Evolutionary conservation across 345 rosid species (phyloP), one percentile per base, ranked within the genome.

Genomic region (Salix exigua): DNA sequence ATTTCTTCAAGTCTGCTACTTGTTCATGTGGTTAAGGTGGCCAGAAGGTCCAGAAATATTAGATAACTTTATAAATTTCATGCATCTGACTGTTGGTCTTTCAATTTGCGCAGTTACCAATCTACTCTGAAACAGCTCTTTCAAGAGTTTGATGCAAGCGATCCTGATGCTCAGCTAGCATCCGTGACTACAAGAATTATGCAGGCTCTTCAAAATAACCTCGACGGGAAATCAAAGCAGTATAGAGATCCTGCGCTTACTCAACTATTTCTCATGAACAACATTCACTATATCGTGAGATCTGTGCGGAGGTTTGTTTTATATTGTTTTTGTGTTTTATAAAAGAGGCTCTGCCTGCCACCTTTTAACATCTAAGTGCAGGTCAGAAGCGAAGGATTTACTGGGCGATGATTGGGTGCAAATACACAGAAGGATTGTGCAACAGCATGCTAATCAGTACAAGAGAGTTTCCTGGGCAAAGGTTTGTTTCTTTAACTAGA

Each of bases 351-450:
- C 63, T 6, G 25, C 62, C 31, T 64, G 50, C 53, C 6, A 50
- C 63, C 63, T 79, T 62, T 63, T 63, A 33, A 61, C 48, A 26
- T 26, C 37, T 70, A 46, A 18, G 23, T 46, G 77, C 90, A 93
- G 99, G 89, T 96, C 99, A 26, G 98, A 96, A 80, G 98, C 97
- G 33, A 96, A 92, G 86, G 99, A 96, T 74, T 81, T 91, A 66
- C 77, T 96, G 74, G 97, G 99, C 75, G 99, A 96, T 86, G 99
- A 94, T 77, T 96, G 99, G 99, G 95, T 96, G 76, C 99, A 96
- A 85, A 96, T 92, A 77, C 98, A 96, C 78, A 60, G 99, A 82
- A 85, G 99, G 75, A 92, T 91, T 31, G 99, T 96, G 46, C 98
- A 94, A 78, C 98, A 94, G 81, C 97, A 96, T 23, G 99, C 99